A percentile compares a stretch with the other conserved stretches of the same genome.
phyloP scores from a whole-genome alignment of 2,329 filamentous ascomycete species.

The Calycina herbarum region DNA sequence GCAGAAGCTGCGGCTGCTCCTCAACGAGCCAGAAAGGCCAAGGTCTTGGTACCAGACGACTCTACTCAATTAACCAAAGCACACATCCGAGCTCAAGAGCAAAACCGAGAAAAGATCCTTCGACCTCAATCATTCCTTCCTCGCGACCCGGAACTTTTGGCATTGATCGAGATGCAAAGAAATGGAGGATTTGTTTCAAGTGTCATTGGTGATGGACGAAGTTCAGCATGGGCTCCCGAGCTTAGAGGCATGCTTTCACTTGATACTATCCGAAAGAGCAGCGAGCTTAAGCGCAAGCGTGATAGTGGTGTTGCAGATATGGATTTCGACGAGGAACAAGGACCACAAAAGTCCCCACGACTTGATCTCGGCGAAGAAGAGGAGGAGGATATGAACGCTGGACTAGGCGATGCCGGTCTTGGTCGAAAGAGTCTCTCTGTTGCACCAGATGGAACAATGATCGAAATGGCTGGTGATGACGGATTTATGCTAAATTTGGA shows the following conservation, averaged over 20 bases:
- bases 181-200: conserved; percentile 86
- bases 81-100: conserved; percentile 83
- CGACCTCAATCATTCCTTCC: conserved; percentile 81
- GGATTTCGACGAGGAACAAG: conserved; percentile 63
- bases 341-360: conserved; percentile 63
- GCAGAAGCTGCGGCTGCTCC: conserved; percentile 64
- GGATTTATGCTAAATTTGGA: conserved; percentile 44
- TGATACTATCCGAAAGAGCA: conserved; percentile 72
- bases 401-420: conserved; percentile 51
- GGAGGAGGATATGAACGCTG: conserved; percentile 48
- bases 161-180: conserved; percentile 88
- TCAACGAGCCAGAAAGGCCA: conserved; percentile 76
- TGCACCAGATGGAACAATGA: conserved; percentile 58
- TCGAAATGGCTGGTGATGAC: conserved; percentile 63
- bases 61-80: conserved; percentile 74
- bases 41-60: conserved; percentile 74
- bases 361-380: conserved; percentile 66
- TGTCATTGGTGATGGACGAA: conserved; percentile 78
- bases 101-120: conserved; percentile 82
- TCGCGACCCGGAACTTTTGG: conserved; percentile 81
- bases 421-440: conserved; percentile 45
- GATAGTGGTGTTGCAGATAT: conserved; percentile 84
- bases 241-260: conserved; percentile 89
- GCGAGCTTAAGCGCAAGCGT: conserved; percentile 89
- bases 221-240: conserved; percentile 85